Evolutionary conservation across 1,284 basidiomycete species (phyloP).

Genomic region (Leccinum solheimii): DNA sequence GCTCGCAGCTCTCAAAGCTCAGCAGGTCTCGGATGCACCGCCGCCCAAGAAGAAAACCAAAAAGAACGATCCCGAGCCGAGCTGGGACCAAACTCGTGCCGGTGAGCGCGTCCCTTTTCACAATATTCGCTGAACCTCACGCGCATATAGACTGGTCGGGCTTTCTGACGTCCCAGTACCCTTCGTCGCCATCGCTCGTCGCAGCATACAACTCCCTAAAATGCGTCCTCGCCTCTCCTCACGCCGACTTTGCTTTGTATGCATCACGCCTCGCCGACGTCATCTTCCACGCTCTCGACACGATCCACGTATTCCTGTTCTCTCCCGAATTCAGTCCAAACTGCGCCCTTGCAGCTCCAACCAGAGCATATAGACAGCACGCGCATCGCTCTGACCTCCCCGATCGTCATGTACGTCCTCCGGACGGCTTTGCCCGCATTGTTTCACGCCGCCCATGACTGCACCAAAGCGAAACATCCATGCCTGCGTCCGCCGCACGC

Average conservation of each 20-base stretch:
- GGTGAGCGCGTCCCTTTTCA: conserved; percentile 4
- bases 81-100: conserved; percentile 25
- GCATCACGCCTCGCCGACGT: conserved; percentile 20
- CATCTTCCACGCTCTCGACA: conserved; percentile 22
- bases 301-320: conserved; percentile 25
- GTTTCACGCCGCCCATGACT: conserved; percentile 11
- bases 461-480: conserved; percentile 12
- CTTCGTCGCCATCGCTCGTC: conserved; percentile 26
- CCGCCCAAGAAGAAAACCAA: conserved; percentile 31
- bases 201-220: conserved; percentile 24
- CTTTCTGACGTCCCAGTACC: conserved; percentile 23
- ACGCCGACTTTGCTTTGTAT: conserved; percentile 8
- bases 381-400: conserved; percentile 24
- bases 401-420: conserved; percentile 27
- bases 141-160: conserved; percentile 22
- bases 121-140: background rate
- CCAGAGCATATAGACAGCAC: conserved; percentile 19
- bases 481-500: conserved; percentile 1
- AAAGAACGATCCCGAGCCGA: conserved; percentile 23
- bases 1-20: conserved; percentile 22
- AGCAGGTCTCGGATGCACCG: conserved; percentile 15
- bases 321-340: background rate
- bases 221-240: conserved; percentile 14
- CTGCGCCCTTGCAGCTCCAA: background rate
- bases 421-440: conserved; percentile 22